A percentile compares a stretch with the other conserved stretches of the same genome.
Evolutionary conservation across 495 filamentous ascomycete species (phyloP).

Genomic region (Staphylotrichum longicolle): DNA sequence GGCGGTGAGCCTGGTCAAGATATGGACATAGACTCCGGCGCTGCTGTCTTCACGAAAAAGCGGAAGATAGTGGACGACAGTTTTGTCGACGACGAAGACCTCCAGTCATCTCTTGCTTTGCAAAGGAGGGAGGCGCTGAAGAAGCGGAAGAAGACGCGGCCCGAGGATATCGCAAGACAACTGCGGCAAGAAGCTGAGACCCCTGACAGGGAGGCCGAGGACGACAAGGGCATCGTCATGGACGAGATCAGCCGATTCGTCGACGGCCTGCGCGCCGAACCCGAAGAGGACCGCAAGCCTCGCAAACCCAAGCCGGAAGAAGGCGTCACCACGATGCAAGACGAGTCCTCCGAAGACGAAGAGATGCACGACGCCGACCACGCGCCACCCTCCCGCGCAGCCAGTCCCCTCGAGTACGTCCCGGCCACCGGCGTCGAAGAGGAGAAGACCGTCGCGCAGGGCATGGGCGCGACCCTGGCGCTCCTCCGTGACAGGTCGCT

Average conservation of each 20-base stretch:
- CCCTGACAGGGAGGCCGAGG: conserved; percentile 42
- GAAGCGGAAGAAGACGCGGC: conserved; percentile 78
- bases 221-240: conserved; percentile 76
- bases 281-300: conserved; percentile 62
- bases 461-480: conserved; percentile 75
- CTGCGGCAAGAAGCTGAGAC: conserved; percentile 65
- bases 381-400: conserved; percentile 48
- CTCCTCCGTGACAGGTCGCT: conserved; percentile 83
- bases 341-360: conserved; percentile 52
- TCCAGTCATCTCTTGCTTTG: conserved; percentile 78
- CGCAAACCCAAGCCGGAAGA: conserved; percentile 41
- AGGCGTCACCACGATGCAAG: conserved; percentile 48
- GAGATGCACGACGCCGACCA: conserved; percentile 56
- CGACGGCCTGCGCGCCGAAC: conserved; percentile 66
- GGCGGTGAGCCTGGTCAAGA: conserved; percentile 47
- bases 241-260: conserved; percentile 96
- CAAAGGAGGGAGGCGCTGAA: conserved; percentile 82
- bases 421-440: conserved; percentile 77
- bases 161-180: conserved; percentile 81
- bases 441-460: conserved; percentile 71
- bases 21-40: conserved; percentile 75
- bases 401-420: conserved; percentile 28
- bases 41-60: conserved; percentile 53
- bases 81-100: conserved; percentile 88
- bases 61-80: conserved; percentile 61